These are phyloP conservation scores for Daldinia sp. DNA, from an alignment of 2,329 filamentous ascomycete species.

Conservation along the genomic window DNA sequence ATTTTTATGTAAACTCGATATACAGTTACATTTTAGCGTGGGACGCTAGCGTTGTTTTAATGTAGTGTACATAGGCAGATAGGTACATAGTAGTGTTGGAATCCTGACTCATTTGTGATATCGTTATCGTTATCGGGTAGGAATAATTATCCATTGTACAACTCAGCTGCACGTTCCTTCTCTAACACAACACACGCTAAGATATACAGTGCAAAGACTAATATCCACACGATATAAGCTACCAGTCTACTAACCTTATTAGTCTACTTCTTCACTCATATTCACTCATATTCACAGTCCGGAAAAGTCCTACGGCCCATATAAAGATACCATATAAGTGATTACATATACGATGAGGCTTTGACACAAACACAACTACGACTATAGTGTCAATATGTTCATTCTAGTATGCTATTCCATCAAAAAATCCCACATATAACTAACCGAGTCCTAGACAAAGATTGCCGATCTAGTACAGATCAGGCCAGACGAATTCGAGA, in stretches of 20 bases:
- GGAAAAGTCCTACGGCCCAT: neutral
- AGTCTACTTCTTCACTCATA: too few species aligned
- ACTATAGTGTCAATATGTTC: slow-evolving; percentile 50
- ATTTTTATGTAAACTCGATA: slow-evolving; percentile 24
- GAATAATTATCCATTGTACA: slow-evolving; percentile 19
- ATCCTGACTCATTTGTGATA: neutral
- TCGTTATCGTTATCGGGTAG: neutral
- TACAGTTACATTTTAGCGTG: slow-evolving; percentile 19
- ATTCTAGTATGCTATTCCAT: slow-evolving; percentile 54
- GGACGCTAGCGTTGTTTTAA: slow-evolving; percentile 14
- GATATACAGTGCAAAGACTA: too few species aligned
- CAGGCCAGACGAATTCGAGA: slow-evolving; percentile 85
- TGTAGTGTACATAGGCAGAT: neutral
- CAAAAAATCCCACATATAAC: neutral
- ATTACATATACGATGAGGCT: neutral
- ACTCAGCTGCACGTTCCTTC: slow-evolving; percentile 9
- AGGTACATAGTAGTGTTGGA: neutral
- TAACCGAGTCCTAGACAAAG: slow-evolving; percentile 71
- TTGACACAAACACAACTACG: neutral
- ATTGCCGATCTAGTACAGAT: slow-evolving; percentile 96
- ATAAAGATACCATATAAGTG: neutral
- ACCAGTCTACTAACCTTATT: too few species aligned
- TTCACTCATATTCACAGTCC: too few species aligned
- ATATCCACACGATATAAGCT: too few species aligned
- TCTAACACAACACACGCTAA: too few species aligned